Conservation (phyloP, 371 early-diverging fungal genomes). For the Rhizopus sp. region DNA sequence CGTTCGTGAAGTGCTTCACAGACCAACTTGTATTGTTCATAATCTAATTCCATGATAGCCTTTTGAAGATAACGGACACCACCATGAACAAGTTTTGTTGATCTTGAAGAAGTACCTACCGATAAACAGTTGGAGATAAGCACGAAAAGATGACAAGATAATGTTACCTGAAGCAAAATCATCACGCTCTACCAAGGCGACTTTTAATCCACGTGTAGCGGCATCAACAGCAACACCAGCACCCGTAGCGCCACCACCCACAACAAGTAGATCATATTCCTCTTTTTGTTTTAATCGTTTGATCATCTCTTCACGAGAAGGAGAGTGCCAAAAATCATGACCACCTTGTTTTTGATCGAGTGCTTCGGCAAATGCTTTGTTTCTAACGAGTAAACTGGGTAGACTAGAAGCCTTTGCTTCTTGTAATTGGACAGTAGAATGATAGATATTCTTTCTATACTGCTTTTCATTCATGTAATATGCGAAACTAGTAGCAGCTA, state of each 20-base stretch:
- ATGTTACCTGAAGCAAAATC: conserved; percentile 90
- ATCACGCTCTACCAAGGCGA: conserved; percentile 96
- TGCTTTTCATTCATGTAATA: conserved; percentile 32
- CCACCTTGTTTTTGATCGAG: conserved; percentile 23
- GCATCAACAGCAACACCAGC: conserved; percentile 98
- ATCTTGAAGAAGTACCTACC: conserved; percentile 91
- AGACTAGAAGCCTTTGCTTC: conserved; percentile 16
- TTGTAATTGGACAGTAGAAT: conserved; percentile 18
- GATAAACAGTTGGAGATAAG: neutral
- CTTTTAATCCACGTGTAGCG: conserved; percentile 94
- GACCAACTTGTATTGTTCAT: conserved; percentile 97
- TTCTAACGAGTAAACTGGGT: conserved; percentile 26
- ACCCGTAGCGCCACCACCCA: conserved; percentile 99
- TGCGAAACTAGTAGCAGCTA: conserved; percentile 34
- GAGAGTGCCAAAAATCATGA: conserved; percentile 72
- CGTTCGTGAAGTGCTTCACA: conserved; percentile 97
- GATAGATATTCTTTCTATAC: conserved; percentile 15
- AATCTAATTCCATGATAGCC: conserved; percentile 94
- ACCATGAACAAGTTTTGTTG: conserved; percentile 99
- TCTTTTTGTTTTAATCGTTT: conserved; percentile 61
- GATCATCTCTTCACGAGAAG: conserved; percentile 74
- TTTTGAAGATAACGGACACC: conserved; percentile 99
- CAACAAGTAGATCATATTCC: conserved; percentile 91
- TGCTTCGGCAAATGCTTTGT: conserved; percentile 43
- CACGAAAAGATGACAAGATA: neutral